Conservation (phyloP, 2,329 filamentous ascomycete species). For the Phyllosticta citribraziliensis region DNA sequence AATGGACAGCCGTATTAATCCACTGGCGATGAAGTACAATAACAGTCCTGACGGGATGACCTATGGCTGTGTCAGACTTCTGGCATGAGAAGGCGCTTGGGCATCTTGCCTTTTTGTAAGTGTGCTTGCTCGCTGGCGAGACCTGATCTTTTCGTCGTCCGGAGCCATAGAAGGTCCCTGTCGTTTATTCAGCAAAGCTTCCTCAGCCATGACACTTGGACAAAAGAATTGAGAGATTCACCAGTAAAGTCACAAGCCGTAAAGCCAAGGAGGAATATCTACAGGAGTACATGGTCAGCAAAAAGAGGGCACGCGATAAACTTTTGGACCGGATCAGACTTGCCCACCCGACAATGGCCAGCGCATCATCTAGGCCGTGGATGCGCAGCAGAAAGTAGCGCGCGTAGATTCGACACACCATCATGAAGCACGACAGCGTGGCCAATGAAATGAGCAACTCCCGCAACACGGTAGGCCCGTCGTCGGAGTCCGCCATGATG, state of each 20-base stretch:
- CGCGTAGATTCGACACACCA: conserved; percentile 20
- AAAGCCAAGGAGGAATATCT: conserved; percentile 2
- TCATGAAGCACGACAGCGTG: conserved; percentile 20
- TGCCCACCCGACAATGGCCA: conserved; percentile 20
- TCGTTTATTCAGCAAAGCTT: too few species aligned
- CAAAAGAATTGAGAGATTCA: background rate
- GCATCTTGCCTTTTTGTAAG: background rate
- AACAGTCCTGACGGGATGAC: conserved; percentile 14
- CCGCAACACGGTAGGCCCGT: background rate
- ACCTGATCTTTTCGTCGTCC: background rate
- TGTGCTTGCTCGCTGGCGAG: background rate
- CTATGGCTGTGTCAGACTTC: conserved; percentile 9
- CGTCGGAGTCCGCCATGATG: background rate
- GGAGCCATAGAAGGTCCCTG: background rate
- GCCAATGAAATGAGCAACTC: conserved; percentile 19
- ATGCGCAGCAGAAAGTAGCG: conserved; percentile 22
- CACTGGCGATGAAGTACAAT: conserved; percentile 21
- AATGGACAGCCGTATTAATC: conserved; percentile 26
- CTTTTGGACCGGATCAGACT: background rate
- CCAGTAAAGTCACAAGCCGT: conserved; percentile 4
- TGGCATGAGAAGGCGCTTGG: background rate
- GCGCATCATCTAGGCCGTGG: conserved; percentile 22
- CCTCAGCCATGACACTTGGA: background rate
- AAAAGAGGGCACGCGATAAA: background rate
- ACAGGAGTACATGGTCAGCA: background rate